phyloP scores from a whole-genome alignment of 495 filamentous ascomycete species.

The Penicillium lividum region DNA sequence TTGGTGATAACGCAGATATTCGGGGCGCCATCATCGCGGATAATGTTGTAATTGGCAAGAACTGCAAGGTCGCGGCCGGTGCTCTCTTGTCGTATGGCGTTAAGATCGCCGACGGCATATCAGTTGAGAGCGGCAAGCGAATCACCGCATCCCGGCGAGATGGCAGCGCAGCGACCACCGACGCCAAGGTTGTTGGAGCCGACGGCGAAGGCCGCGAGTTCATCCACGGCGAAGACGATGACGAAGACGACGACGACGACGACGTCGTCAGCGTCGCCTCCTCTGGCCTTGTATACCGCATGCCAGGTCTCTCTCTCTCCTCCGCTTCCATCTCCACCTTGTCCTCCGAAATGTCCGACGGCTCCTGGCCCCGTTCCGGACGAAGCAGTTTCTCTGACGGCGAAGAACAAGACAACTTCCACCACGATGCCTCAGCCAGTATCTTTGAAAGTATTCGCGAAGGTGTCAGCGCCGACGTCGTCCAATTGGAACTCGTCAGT shows the following conservation, averaged over 20 bases:
- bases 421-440: slow-evolving; percentile 81
- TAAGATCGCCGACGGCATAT: slow-evolving; percentile 61
- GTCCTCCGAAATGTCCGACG: slow-evolving; percentile 50
- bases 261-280: slow-evolving; percentile 50
- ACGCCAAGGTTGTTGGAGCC: slow-evolving; percentile 49
- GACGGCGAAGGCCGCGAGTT: slow-evolving; percentile 51
- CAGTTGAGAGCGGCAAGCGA: slow-evolving; percentile 49
- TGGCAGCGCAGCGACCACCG: slow-evolving; percentile 46
- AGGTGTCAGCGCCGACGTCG: slow-evolving; percentile 74
- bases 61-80: slow-evolving; percentile 66
- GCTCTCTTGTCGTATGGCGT: slow-evolving; percentile 81
- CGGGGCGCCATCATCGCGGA: slow-evolving; percentile 74
- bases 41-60: slow-evolving; percentile 66
- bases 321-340: slow-evolving; percentile 77
- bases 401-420: slow-evolving; percentile 69
- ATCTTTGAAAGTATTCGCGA: slow-evolving; percentile 79
- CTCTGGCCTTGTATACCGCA: slow-evolving; percentile 67
- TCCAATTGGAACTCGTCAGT: slow-evolving; percentile 86
- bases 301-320: slow-evolving; percentile 67
- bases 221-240: slow-evolving; percentile 52
- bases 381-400: slow-evolving; percentile 59
- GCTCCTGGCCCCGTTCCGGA: slow-evolving; percentile 52
- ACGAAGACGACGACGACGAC: slow-evolving; percentile 54
- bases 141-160: slow-evolving; percentile 58
- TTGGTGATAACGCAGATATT: slow-evolving; percentile 73